Evolutionary conservation across 371 early-diverging fungal species (phyloP).

Genomic region (Smittium mucronatum): DNA sequence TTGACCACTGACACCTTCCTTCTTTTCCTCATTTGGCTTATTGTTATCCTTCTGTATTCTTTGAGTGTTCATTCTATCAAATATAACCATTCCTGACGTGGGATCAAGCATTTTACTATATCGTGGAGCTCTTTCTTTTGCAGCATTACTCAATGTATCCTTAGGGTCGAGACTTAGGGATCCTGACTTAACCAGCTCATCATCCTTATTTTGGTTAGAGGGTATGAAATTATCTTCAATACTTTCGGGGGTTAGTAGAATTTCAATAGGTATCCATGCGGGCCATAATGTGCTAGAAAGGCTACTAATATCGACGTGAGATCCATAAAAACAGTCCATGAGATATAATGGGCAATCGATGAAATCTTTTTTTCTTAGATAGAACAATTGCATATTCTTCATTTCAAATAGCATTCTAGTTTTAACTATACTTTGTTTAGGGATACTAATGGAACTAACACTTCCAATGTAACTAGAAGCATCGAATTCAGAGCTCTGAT

Average conservation of each 20-base stretch:
- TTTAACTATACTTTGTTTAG: slow-evolving; percentile 45
- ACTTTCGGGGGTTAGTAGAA: slow-evolving; percentile 43
- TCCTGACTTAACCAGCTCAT: neutral
- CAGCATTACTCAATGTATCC: neutral
- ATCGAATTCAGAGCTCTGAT: neutral
- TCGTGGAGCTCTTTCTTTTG: slow-evolving; percentile 24
- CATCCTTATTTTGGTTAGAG: slow-evolving; percentile 8
- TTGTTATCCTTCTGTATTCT: slow-evolving; percentile 27
- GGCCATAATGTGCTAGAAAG: slow-evolving; percentile 51
- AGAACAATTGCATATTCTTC: slow-evolving; percentile 54
- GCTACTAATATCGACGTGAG: slow-evolving; percentile 38
- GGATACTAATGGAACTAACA: neutral
- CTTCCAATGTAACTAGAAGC: neutral
- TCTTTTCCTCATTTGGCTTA: neutral
- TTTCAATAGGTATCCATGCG: slow-evolving; percentile 76
- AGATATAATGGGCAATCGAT: slow-evolving; percentile 39
- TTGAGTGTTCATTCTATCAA: slow-evolving; percentile 69
- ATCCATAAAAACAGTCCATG: slow-evolving; percentile 50
- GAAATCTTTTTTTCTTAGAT: slow-evolving; percentile 27
- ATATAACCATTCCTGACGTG: slow-evolving; percentile 55
- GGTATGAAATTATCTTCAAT: slow-evolving; percentile 6
- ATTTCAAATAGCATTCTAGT: slow-evolving; percentile 58
- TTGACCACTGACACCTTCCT: neutral
- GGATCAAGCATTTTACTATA: slow-evolving; percentile 61
- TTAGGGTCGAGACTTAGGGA: neutral